These are phyloP conservation scores for Rhodotorula diobovata DNA, from an alignment of 768 basidiomycete species.

Conservation along the genomic window DNA sequence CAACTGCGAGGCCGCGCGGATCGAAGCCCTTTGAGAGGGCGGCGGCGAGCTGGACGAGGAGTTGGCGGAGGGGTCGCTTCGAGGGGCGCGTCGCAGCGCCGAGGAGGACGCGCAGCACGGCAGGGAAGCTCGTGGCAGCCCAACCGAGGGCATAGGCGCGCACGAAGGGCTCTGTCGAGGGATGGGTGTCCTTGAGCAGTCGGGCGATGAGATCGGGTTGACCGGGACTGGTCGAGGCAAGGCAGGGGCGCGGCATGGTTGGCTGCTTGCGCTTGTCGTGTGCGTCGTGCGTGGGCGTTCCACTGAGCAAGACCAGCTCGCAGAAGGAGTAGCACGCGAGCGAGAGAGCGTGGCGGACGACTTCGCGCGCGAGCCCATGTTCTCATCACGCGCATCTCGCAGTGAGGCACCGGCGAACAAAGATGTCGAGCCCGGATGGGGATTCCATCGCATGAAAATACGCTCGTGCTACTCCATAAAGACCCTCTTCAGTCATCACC, in stretches of 20 bases:
- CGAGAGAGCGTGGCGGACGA: too few species aligned
- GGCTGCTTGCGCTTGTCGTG: rapidly evolving
- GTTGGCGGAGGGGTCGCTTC: not conserved
- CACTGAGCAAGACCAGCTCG: not conserved
- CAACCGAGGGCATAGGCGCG: slow-evolving; percentile 32
- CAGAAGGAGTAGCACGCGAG: too few species aligned
- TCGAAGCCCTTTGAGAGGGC: slow-evolving; percentile 5
- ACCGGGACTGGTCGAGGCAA: too few species aligned
- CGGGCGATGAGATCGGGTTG: not conserved
- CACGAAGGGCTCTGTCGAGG: slow-evolving; percentile 28
- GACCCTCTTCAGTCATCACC: too few species aligned
- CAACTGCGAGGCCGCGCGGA: slow-evolving; percentile 13
- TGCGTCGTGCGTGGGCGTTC: not conserved
- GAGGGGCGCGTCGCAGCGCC: not conserved
- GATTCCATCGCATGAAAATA: too few species aligned
- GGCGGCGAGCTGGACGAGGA: not conserved
- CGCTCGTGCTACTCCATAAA: too few species aligned
- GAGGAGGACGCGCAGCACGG: slow-evolving; percentile 14
- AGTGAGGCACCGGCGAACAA: too few species aligned
- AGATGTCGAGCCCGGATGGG: too few species aligned
- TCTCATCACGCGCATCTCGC: too few species aligned
- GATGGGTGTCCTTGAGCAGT: slow-evolving; percentile 8
- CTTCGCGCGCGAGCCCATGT: too few species aligned
- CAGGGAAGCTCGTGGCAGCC: slow-evolving; percentile 11
- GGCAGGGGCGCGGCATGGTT: not conserved